Evolutionary conservation across 1,284 basidiomycete species (phyloP), one percentile per base, ranked within the genome.

Genomic region (Ceratobasidium theobromae): DNA sequence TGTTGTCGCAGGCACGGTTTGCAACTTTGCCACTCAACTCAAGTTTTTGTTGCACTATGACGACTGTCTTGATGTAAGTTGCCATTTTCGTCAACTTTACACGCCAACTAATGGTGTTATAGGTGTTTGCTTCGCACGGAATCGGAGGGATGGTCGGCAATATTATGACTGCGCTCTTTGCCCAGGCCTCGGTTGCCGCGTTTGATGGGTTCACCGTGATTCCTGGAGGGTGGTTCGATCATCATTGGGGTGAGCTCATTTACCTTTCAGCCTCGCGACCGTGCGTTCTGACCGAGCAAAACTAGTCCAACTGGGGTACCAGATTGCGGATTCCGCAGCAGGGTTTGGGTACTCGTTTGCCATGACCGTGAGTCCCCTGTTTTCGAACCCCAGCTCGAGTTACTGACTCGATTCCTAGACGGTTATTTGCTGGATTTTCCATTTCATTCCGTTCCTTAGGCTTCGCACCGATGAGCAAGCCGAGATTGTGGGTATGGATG

Each of bases 1-100:
- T 58, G 82, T 96, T 73, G 78, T 95, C 72, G 89, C 88, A 2
- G 95, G 89, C 28, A 87, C 89, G 0, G 77, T 86, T 0, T 95
- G 91, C 80, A 98, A 98, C 80, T 97, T 94, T 74, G 93, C 91
- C 16, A 98, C 95, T 21, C 91, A 95, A 75, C 83, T 98, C 78
- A 98, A 98, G 77, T 91, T 89, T 77, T 48, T 88, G 52, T 79
- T 86, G 68, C 79, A 80, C 35, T 90, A 87, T 71, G 90, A 93
- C 70, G 90, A 92, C 73, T 82, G 87, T 28, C 85, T 95, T 46
- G 93, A 95, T 80, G 88, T 90, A 58, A 66, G 82, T 74, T 1
- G 33, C 35, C 62, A 27, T 14, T 46, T 27, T 3, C 35, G 12
- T 52, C 30, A 27, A n/a, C 16, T 27, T n/a, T 30, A 28, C 4